phyloP scores from a whole-genome alignment of 495 filamentous ascomycete genomes.

The Tetracladium setigerum region DNA sequence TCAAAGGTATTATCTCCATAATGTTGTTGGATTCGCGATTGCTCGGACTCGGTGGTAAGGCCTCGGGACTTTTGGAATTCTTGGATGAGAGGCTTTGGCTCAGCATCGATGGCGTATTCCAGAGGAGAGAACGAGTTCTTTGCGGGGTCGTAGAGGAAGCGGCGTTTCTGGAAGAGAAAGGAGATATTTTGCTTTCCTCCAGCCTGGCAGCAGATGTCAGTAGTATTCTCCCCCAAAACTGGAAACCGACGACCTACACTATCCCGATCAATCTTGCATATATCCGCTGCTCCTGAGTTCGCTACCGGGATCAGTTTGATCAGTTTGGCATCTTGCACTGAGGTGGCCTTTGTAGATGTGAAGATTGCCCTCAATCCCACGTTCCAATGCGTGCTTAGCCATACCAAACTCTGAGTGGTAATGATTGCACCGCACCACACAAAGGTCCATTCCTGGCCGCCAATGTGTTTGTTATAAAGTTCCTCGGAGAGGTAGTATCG shows the following conservation, averaged over 20 bases:
- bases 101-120: constrained; percentile 74
- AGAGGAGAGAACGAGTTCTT: constrained; percentile 68
- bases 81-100: constrained; percentile 69
- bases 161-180: constrained; percentile 97
- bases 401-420: constrained; percentile 78
- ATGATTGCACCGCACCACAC: constrained; percentile 84
- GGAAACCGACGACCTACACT: constrained; percentile 38
- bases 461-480: constrained; percentile 82
- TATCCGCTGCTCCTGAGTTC: constrained; percentile 86
- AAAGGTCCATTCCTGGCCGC: constrained; percentile 91
- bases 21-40: constrained; percentile 74
- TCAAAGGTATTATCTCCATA: constrained; percentile 97
- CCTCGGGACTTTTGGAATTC: constrained; percentile 74
- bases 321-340: constrained; percentile 67
- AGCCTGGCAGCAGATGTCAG: constrained; percentile 33
- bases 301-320: constrained; percentile 91
- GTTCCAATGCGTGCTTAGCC: constrained; percentile 97
- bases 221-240: neutral
- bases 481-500: constrained; percentile 74
- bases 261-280: constrained; percentile 71
- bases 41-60: constrained; percentile 59
- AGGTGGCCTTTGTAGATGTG: constrained; percentile 63
- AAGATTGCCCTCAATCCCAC: constrained; percentile 78
- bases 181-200: constrained; percentile 69
- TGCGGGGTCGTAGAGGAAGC: constrained; percentile 76